A percentile compares a stretch with the other conserved stretches of the same genome.
Conservation (phyloP, 2,329 filamentous ascomycete genomes). For the Fusarium sp. region DNA sequence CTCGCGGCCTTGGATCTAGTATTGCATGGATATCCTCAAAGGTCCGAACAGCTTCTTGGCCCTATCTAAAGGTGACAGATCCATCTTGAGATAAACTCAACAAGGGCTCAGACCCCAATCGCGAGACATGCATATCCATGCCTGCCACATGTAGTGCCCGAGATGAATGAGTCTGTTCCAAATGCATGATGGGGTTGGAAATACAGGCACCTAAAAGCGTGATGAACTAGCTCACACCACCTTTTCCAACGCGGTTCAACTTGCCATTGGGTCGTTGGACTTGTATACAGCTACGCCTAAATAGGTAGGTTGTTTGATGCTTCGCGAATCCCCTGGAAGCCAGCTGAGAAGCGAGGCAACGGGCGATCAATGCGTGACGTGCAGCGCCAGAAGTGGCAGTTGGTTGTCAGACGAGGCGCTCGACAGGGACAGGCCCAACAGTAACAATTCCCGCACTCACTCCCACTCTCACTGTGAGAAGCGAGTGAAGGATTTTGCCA, state of each 20-base stretch:
- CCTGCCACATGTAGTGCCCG: not conserved
- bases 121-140: not conserved
- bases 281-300: slow-evolving; percentile 4
- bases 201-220: not conserved
- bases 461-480: not conserved
- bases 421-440: not conserved
- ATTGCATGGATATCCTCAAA: not conserved
- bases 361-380: slow-evolving; percentile 32
- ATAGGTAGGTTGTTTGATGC: slow-evolving; percentile 30
- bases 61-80: slow-evolving; percentile 3
- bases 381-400: slow-evolving; percentile 22
- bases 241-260: not conserved
- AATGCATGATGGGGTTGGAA: slow-evolving; percentile 8
- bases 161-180: not conserved
- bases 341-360: slow-evolving; percentile 33
- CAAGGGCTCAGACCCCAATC: slow-evolving; percentile 9
- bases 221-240: slow-evolving; percentile 12
- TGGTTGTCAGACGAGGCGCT: slow-evolving; percentile 19
- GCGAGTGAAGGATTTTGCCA: slow-evolving; percentile 13
- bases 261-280: slow-evolving; percentile 3
- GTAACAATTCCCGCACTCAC: slow-evolving; percentile 14
- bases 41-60: slow-evolving; percentile 25
- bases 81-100: slow-evolving; percentile 15
- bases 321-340: slow-evolving; percentile 21
- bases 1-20: slow-evolving; percentile 3